Conservation (phyloP, 1,284 basidiomycete genomes). For the Schizophyllum commune region DNA sequence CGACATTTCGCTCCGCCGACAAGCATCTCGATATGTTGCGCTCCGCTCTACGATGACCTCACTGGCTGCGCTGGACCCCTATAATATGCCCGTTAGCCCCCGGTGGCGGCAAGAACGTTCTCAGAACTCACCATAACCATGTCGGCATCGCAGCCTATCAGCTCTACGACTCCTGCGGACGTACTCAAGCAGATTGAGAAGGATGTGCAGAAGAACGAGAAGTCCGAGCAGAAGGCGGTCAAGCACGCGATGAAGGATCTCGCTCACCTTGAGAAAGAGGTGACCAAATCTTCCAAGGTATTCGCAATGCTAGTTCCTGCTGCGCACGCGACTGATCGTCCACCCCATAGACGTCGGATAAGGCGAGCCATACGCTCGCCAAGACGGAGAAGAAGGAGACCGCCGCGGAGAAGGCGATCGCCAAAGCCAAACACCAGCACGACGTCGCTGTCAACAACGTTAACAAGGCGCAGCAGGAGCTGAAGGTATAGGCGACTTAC, state of each 20-base stretch:
- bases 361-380: conserved; percentile 36
- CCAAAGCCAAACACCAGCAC: conserved; percentile 42
- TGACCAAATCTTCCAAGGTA: conserved; percentile 1
- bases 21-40: background rate
- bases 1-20: background rate
- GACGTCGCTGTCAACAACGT: conserved; percentile 37
- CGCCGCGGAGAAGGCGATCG: conserved; percentile 33
- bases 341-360: conserved; percentile 29
- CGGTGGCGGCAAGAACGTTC: background rate
- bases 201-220: background rate
- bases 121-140: background rate
- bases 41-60: background rate
- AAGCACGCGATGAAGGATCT: conserved; percentile 3
- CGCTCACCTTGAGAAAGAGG: background rate
- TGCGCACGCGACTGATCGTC: background rate
- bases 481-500: conserved; percentile 24
- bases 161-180: background rate
- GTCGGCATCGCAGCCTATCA: background rate
- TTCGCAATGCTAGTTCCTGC: too few species aligned
- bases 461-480: conserved; percentile 34
- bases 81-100: background rate
- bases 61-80: background rate
- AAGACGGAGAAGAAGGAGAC: conserved; percentile 43
- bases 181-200: conserved; percentile 3
- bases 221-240: background rate